phyloP scores from a whole-genome alignment of 345 rosid species.

The Murraya koenigii region DNA sequence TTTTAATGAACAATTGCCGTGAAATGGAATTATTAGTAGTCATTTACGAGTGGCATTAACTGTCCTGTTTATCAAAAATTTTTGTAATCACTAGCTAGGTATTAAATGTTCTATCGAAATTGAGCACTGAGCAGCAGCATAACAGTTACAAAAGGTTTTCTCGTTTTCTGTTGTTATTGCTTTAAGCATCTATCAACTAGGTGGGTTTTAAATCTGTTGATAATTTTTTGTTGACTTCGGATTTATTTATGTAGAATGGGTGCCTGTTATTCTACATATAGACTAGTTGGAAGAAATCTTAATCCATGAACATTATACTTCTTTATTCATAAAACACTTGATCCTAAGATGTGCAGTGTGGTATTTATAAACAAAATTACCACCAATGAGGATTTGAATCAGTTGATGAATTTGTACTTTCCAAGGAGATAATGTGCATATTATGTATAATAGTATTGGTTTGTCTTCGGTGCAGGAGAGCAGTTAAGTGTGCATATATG shows the following conservation, averaged over 20 bases:
- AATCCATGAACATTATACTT: neutral
- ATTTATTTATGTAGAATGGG: neutral
- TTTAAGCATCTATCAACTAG: neutral
- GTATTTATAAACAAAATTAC: neutral
- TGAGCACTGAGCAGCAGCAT: too few species aligned
- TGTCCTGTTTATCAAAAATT: neutral
- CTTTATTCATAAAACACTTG: neutral
- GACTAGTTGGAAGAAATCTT: neutral
- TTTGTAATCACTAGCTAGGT: neutral
- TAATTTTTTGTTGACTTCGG: neutral
- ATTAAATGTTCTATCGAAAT: too few species aligned
- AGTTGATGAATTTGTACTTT: neutral
- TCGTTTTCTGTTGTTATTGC: neutral
- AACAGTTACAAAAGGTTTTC: too few species aligned
- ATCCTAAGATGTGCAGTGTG: neutral
- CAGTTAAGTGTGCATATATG: neutral
- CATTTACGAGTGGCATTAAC: neutral
- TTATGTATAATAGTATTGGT: neutral
- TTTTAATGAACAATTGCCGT: neutral
- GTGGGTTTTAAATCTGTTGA: neutral
- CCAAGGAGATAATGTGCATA: neutral
- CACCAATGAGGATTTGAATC: neutral
- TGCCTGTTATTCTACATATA: too few species aligned
- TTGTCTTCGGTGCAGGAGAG: slow-evolving; percentile 10
- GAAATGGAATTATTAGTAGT: neutral